Evolutionary conservation across 495 filamentous ascomycete species (phyloP), one percentile per base, ranked within the genome.

Genomic region (Friedmanniomyces simplex): DNA sequence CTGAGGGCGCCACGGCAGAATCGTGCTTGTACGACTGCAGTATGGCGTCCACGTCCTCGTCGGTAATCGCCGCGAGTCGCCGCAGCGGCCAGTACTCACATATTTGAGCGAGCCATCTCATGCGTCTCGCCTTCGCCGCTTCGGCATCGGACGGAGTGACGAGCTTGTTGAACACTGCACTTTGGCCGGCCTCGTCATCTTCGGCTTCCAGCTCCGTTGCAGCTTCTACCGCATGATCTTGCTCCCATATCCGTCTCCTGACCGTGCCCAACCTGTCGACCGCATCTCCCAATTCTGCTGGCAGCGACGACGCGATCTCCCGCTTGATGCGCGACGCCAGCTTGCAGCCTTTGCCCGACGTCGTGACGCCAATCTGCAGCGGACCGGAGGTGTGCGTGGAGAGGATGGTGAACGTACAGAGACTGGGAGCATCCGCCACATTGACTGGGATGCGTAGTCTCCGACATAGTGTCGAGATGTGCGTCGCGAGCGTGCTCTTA

Each of bases 61-160:
- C 88, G 13, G 79, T 82, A 52, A 97, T 83, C 26, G 77, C 75
- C 8, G 89, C 89, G 1, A 98, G 79, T 18, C 86, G 82, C 45
- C 80, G 81, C 21, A 98, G 75, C 1, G 93, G 91, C 94, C 94
- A 98, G 71, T 98, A 98, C 74, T 98, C 93, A 77, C 94, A 98
- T 18, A 98, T 91, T 67, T 98, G 93, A 18, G 85, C 81, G 2
- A 98, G 72, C 94, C 94, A 98, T 24, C 93, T 82, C 74, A 94
- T 89, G 41, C 93, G 77, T 50, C 94, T 76, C 18, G 79, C 88
- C 70, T 86, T 89, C 8, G 82, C 82, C 1, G 85, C 86, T 48
- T 87, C 83, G 4, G 77, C 69, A 63, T 91, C 89, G 55, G 79
- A 78, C 49, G 88, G 85, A 11, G 73, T 74, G 10, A 97, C 78